Percentiles rank a stretch among this genome's conserved stretches.
Evolutionary conservation across 495 filamentous ascomycete species (phyloP).

Genomic region (Penicillium macrosclerotiorum): DNA sequence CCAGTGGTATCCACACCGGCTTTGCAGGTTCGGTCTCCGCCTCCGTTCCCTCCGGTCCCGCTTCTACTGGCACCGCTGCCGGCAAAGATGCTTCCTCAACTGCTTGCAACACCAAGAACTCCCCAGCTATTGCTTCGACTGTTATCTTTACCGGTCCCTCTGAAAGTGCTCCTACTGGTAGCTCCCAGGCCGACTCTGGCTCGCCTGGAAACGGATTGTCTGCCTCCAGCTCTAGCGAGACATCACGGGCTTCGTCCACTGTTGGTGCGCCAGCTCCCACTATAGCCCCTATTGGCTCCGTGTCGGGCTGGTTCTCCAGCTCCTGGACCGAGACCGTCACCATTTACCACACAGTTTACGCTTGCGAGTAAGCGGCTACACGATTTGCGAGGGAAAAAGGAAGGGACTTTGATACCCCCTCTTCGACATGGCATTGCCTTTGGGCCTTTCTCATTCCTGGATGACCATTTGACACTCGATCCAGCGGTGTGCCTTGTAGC

Average conservation of each 20-base stretch:
- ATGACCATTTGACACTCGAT: conserved; percentile 16
- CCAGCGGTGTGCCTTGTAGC: conserved; percentile 11
- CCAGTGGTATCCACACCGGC: no score
- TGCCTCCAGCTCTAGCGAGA: no score
- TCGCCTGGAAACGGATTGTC: no score
- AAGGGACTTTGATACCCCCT: not conserved
- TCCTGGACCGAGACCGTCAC: conserved; percentile 30
- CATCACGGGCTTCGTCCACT: no score
- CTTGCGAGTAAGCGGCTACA: conserved; percentile 19
- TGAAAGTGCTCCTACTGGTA: not conserved
- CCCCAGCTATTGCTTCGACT: conserved; percentile 6
- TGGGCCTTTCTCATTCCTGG: conserved; percentile 17
- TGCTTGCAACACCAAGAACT: conserved; percentile 24
- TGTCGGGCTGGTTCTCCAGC: not conserved
- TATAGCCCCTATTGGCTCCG: conserved; percentile 1
- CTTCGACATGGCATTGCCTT: conserved; percentile 5
- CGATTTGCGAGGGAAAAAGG: not conserved
- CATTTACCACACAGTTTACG: conserved; percentile 30
- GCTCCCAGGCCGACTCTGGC: no score
- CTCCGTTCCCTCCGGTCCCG: conserved; percentile 4
- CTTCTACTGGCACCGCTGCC: conserved; percentile 1
- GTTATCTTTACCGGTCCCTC: conserved; percentile 3
- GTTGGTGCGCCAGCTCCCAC: conserved; percentile 19
- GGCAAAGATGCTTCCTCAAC: conserved; percentile 7
- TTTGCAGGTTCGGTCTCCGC: no score